Base-by-base conservation (phyloP, 2,329 filamentous ascomycete species). In the Aureobasidium sp. region DNA sequence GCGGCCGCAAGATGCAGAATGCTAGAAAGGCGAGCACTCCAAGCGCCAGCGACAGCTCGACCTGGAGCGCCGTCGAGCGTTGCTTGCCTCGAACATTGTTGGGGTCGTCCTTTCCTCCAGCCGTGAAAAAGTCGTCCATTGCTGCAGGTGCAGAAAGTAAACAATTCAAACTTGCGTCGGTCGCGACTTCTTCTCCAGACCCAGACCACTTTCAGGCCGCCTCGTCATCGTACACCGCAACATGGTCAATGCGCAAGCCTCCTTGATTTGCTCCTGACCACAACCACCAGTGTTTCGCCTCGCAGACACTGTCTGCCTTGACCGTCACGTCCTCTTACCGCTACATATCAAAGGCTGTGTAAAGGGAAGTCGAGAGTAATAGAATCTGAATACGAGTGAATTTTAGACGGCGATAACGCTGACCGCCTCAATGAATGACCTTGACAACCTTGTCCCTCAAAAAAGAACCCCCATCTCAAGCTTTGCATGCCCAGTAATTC, bases 1-100 rank as follows among this genome's bases (percentile, higher is more conserved):
- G 86, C 66, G 92, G 91, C 53, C 94, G 88, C 29, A 99, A 79
- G 77, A 90, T 85, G 71, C 90, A 94, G 68, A 96, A 96, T 22
- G 84, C 79, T 35, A 91, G 64, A 69, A 94, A 90, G 35, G 89
- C 89, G 6, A 81, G 79, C 47, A 88, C 66, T 35, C 90, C 91
- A 39, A 95, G 78, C 5, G 81, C 76, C 45, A 89, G 72, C 8
- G 90, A 93, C 68, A 95, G 79, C 63, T 85, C 81, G 57, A 91
- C 81, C 76, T 95, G 90, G 56, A 82, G 77, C 22, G 74, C 74
- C 2, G 79, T 76, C 12, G 57, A 37, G 15, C 57, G 44, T 24
- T 49, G 57, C 24, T 60, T 50, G 7, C 35, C 45, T 14, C n/a
- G 29, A 9, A 40, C 22, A 31, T 45, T 45, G 12, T 49, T 59